Conservation (phyloP, 257 asterid species). For the Solanum pinnatisectum region DNA sequence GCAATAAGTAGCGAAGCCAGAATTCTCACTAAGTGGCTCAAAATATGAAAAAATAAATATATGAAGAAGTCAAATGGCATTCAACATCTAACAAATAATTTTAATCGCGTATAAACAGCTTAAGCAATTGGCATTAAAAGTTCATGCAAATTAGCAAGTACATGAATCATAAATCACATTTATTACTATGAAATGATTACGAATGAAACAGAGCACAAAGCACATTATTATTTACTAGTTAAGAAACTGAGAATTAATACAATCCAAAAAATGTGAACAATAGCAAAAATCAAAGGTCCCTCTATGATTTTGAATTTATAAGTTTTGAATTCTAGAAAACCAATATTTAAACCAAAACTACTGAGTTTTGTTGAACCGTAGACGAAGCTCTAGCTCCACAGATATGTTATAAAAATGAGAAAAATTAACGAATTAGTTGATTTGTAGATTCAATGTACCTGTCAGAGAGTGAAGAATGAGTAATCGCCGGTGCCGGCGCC, state of each 20-base stretch:
- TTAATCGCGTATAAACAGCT: background rate
- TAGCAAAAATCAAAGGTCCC: background rate
- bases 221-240: background rate
- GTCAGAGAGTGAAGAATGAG: background rate
- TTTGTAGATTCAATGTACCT: background rate
- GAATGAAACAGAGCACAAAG: background rate
- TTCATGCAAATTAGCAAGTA: background rate
- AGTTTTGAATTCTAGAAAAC: background rate
- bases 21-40: background rate
- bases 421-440: background rate
- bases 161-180: background rate
- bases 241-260: background rate
- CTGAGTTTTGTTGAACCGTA: rapidly evolving
- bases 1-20: background rate
- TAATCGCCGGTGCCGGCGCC: background rate
- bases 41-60: too few species aligned
- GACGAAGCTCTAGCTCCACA: background rate
- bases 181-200: background rate
- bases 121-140: background rate
- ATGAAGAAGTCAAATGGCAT: background rate
- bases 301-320: background rate
- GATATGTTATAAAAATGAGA: background rate
- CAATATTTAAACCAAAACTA: background rate
- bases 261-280: background rate
- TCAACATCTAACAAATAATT: background rate